Conservation (phyloP, 2,329 filamentous ascomycete species). For the Claviceps humidiphila region DNA sequence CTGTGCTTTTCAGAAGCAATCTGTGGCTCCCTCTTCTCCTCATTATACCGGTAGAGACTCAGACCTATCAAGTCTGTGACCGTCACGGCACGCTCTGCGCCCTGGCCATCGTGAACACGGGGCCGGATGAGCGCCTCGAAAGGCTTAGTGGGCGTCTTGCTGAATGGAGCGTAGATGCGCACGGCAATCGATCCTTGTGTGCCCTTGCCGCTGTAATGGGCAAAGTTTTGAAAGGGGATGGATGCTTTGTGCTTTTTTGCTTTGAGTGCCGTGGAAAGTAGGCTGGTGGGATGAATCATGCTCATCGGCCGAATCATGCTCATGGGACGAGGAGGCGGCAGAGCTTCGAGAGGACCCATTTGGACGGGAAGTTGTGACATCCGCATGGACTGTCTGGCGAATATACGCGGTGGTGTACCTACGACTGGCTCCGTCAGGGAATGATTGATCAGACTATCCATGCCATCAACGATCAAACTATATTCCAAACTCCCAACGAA, state of each 20-base stretch:
- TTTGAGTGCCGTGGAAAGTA: slow-evolving; percentile 59
- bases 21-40: slow-evolving; percentile 59
- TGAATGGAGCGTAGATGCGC: slow-evolving; percentile 65
- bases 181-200: slow-evolving; percentile 64
- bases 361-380: slow-evolving; percentile 44
- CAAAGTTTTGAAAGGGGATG: slow-evolving; percentile 65
- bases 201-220: slow-evolving; percentile 62
- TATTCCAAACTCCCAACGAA: slow-evolving; percentile 59
- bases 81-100: slow-evolving; percentile 47
- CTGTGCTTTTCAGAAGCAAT: slow-evolving; percentile 54
- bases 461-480: slow-evolving; percentile 54
- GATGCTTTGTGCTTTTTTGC: slow-evolving; percentile 55
- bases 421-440: slow-evolving; percentile 45
- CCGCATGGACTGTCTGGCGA: slow-evolving; percentile 48
- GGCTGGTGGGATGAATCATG: slow-evolving; percentile 54
- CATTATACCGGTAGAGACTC: slow-evolving; percentile 62
- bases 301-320: slow-evolving; percentile 52
- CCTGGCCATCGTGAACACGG: slow-evolving; percentile 54
- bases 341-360: slow-evolving; percentile 45
- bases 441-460: slow-evolving; percentile 42
- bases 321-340: slow-evolving; percentile 59
- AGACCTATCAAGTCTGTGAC: slow-evolving; percentile 75
- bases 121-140: slow-evolving; percentile 61
- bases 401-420: slow-evolving; percentile 49
- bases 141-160: slow-evolving; percentile 48